Evolutionary conservation across 2,329 filamentous ascomycete genomes (phyloP).

Genomic region (Ceratocystis eucalypticola): DNA sequence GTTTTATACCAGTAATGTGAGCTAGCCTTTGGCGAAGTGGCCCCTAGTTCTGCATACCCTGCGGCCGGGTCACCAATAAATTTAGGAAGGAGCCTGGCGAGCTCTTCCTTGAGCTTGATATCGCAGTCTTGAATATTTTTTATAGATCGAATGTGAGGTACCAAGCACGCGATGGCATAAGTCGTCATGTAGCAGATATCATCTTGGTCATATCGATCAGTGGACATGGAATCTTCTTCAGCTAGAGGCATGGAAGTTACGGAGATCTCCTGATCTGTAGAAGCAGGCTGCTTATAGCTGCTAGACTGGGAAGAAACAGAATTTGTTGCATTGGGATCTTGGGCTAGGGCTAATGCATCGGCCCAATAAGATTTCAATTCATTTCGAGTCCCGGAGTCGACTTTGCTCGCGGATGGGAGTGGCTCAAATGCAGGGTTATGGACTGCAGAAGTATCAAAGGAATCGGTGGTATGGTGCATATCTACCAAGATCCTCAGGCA

Average conservation of each 20-base stretch:
- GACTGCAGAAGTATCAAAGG: neutral
- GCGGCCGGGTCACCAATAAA: neutral
- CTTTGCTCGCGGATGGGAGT: neutral
- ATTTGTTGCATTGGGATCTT: neutral
- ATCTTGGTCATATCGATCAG: slow-evolving; percentile 9
- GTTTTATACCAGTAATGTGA: slow-evolving; percentile 12
- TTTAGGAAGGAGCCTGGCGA: neutral
- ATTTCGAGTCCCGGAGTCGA: neutral
- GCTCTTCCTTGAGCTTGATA: neutral
- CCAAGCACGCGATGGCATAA: slow-evolving; percentile 2
- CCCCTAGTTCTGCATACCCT: neutral
- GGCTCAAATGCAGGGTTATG: neutral
- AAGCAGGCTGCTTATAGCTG: neutral
- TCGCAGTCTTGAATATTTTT: neutral
- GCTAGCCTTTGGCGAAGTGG: neutral
- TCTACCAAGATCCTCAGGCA: neutral
- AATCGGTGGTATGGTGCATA: neutral
- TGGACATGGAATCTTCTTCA: neutral
- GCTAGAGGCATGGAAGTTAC: neutral
- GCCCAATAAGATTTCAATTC: neutral
- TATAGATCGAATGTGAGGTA: slow-evolving; percentile 2
- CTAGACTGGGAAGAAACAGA: too few species aligned
- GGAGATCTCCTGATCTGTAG: neutral
- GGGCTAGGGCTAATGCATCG: neutral
- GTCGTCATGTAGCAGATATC: slow-evolving; percentile 11